phyloP scores from a whole-genome alignment of 371 early-diverging fungal species.

The Mortierella polycephala region DNA sequence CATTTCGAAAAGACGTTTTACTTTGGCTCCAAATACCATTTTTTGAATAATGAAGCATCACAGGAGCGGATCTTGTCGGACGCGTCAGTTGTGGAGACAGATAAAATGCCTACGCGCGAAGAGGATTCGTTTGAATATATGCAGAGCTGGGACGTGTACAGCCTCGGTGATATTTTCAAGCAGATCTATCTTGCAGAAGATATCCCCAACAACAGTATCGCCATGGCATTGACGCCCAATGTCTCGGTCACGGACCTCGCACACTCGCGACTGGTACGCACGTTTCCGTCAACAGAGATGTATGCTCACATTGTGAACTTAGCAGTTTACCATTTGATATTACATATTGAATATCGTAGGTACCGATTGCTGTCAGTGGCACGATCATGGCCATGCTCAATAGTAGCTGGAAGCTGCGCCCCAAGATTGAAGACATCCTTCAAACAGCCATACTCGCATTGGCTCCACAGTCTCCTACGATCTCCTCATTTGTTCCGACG shows the following conservation, averaged over 20 bases:
- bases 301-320: background rate
- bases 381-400: constrained; percentile 60
- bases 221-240: constrained; percentile 27
- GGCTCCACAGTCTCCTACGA: constrained; percentile 55
- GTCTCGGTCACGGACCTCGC: constrained; percentile 21
- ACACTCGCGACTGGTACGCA: constrained; percentile 23
- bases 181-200: constrained; percentile 57
- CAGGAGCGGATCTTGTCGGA: constrained; percentile 18
- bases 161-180: constrained; percentile 65
- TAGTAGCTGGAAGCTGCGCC: constrained; percentile 61
- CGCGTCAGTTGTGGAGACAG: background rate
- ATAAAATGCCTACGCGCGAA: background rate
- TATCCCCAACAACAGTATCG: constrained; percentile 48
- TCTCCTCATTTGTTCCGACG: constrained; percentile 64
- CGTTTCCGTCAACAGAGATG: background rate
- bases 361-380: constrained; percentile 60
- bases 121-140: constrained; percentile 53
- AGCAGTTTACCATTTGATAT: too few relatives aligned
- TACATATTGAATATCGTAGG: constrained; percentile 23
- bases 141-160: constrained; percentile 68
- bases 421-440: constrained; percentile 66
- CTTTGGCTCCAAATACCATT: constrained; percentile 66
- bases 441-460: constrained; percentile 64
- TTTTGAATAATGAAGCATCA: constrained; percentile 38
- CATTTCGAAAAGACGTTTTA: constrained; percentile 66